phyloP scores from a whole-genome alignment of 208 protist species.

The Tritrichomonas musculus region DNA sequence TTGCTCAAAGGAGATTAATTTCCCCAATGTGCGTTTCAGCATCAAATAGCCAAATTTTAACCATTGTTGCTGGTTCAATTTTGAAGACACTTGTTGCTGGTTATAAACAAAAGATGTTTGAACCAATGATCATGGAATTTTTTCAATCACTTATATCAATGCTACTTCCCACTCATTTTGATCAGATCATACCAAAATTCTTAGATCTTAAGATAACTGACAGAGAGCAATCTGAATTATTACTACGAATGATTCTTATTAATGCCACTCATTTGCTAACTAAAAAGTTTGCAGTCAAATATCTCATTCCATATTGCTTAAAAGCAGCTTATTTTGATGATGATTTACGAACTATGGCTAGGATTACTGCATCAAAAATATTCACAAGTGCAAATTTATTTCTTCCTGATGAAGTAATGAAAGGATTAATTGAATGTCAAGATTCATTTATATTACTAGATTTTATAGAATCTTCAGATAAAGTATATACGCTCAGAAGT shows the following conservation, averaged over 20 bases:
- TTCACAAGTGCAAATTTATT: neutral
- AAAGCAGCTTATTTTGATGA: neutral
- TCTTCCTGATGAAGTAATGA: neutral
- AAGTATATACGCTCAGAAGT: neutral
- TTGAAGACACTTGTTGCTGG: neutral
- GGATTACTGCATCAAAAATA: neutral
- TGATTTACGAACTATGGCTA: neutral
- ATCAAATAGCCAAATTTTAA: neutral
- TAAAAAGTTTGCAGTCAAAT: neutral
- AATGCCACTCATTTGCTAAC: neutral
- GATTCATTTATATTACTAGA: neutral
- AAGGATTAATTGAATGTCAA: neutral
- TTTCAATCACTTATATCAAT: neutral
- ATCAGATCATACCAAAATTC: neutral
- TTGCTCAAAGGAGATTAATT: neutral
- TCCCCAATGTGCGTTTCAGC: neutral
- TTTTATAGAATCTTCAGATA: neutral
- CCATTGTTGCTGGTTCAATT: neutral
- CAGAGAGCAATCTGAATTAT: neutral
- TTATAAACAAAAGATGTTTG: neutral
- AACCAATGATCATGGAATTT: neutral
- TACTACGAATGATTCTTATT: neutral
- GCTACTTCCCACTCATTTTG: neutral
- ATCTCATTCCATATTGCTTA: neutral
- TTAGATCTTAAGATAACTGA: no score